These are phyloP conservation scores for Davidsoniella australis DNA, from an alignment of 2,329 filamentous ascomycete species.

Conservation along the genomic window DNA sequence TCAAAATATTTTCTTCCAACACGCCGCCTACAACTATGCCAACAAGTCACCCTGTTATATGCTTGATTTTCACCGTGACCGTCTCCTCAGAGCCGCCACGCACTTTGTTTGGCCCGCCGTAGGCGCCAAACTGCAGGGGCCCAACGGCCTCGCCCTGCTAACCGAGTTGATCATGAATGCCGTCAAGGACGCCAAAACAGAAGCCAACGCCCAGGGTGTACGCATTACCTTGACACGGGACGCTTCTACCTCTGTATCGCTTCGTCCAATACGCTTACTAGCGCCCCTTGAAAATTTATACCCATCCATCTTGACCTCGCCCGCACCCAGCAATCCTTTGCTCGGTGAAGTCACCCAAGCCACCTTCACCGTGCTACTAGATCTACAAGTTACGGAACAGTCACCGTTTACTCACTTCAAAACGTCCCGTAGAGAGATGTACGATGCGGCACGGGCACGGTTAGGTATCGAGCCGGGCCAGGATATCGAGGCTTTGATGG, in stretches of 20 bases:
- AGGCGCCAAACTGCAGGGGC: constrained; percentile 27
- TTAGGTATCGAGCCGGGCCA: constrained; percentile 30
- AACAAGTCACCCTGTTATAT: constrained; percentile 55
- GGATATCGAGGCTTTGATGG: constrained; percentile 57
- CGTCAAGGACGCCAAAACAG: not conserved
- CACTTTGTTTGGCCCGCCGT: constrained; percentile 38
- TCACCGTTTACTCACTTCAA: constrained; percentile 70
- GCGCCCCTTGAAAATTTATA: constrained; percentile 31
- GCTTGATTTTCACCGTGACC: constrained; percentile 60
- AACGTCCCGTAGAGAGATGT: constrained; percentile 57
- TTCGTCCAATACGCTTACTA: constrained; percentile 19
- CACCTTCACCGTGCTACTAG: constrained; percentile 28
- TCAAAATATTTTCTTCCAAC: constrained; percentile 21
- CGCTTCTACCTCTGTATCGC: constrained; percentile 29
- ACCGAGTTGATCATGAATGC: constrained; percentile 20
- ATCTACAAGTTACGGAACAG: constrained; percentile 23
- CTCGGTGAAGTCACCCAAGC: constrained; percentile 17
- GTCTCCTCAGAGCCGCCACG: constrained; percentile 47
- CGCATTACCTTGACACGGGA: constrained; percentile 35
- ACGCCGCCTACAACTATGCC: constrained; percentile 35
- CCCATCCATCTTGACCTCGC: not conserved
- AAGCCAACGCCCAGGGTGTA: constrained; percentile 20
- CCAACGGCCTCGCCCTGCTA: constrained; percentile 28
- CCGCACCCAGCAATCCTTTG: constrained; percentile 34
- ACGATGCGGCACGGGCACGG: constrained; percentile 50